phyloP scores from a whole-genome alignment of 805 yeast species.

The Kurtzmaniella cleridarum region DNA sequence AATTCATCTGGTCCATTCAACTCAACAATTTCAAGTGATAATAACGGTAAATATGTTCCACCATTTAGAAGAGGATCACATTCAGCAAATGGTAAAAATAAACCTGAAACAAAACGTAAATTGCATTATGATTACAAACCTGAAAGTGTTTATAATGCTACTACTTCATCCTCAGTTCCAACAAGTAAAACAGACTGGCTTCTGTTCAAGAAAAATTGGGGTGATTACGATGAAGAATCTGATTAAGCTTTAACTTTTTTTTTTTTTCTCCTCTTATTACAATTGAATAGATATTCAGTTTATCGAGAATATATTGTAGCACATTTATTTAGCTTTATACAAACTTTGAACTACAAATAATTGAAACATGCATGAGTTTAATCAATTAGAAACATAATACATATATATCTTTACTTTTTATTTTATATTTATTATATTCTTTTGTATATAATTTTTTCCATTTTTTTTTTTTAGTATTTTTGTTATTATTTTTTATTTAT shows the following conservation, averaged over 20 bases:
- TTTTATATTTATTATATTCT: too few species aligned
- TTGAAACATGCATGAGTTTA: not conserved
- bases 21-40: constrained; percentile 7
- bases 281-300: not conserved
- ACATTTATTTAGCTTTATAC: not conserved
- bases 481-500: too few species aligned
- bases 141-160: constrained; percentile 2
- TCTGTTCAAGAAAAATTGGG: constrained; percentile 21
- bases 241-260: too few species aligned
- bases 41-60: constrained; percentile 60
- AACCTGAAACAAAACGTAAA: constrained; percentile 4
- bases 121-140: constrained; percentile 3
- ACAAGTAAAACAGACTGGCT: constrained; percentile 20
- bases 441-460: too few species aligned
- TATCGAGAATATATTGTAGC: not conserved
- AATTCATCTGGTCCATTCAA: constrained; percentile 7
- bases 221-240: constrained; percentile 18
- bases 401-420: not conserved
- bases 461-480: not conserved
- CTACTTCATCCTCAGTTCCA: constrained; percentile 19
- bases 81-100: constrained; percentile 6
- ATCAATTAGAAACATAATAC: not conserved
- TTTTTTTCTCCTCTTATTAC: too few species aligned
- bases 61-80: constrained; percentile 61
- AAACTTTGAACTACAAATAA: too few species aligned